phyloP scores from a whole-genome alignment of 306 rosid genomes.

The Cucumis hystrix region DNA sequence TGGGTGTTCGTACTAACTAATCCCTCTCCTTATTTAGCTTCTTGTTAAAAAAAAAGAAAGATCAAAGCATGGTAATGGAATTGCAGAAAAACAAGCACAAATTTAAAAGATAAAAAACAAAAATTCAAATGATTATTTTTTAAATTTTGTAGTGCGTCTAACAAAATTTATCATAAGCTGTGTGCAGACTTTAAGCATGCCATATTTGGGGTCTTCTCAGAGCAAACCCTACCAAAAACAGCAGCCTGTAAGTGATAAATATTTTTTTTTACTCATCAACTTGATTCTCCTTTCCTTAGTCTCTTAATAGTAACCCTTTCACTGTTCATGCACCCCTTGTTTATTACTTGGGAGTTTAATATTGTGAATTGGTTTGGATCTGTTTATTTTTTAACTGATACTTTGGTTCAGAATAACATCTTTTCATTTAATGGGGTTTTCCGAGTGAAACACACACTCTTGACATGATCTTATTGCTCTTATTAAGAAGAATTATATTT shows the following conservation, averaged over 20 bases:
- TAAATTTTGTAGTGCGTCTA: background rate
- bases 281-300: too few relatives aligned
- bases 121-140: too few relatives aligned
- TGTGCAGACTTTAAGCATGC: constrained; percentile 48
- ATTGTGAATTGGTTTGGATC: background rate
- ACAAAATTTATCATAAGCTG: background rate
- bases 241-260: constrained; percentile 23
- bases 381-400: background rate
- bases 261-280: background rate
- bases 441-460: background rate
- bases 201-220: constrained; percentile 32
- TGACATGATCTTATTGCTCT: background rate
- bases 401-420: background rate
- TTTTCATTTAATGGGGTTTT: background rate
- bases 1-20: too few relatives aligned
- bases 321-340: background rate
- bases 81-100: too few relatives aligned
- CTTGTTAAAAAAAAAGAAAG: too few relatives aligned
- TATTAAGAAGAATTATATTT: background rate
- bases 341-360: background rate
- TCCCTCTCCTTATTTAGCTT: too few relatives aligned
- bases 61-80: too few relatives aligned
- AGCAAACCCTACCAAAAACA: constrained; percentile 24
- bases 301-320: background rate
- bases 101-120: too few relatives aligned